Base-by-base conservation (phyloP, 2,329 filamentous ascomycete species). In the Tolypocladium tundrense region DNA sequence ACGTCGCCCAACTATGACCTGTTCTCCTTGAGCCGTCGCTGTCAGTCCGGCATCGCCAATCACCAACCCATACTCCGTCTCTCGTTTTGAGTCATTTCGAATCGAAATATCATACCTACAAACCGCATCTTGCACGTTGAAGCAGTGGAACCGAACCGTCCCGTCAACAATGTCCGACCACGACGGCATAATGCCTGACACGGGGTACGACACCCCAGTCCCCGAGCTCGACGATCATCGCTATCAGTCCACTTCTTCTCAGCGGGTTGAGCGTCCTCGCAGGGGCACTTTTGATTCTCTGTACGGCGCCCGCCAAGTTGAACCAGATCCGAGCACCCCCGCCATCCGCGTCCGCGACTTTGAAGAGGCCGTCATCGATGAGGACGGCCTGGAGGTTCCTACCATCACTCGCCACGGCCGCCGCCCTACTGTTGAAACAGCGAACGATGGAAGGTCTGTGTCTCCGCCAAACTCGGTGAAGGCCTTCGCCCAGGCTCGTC, bases 381-480 rank as follows among this genome's bases (percentile, higher is more conserved):
- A 96, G 64, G 92, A 96, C 56, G 87, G 89, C 48, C 79, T 74
- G 63, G 75, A 74, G 16, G 75, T 70, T 8, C 78, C 79, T n/a
- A 74, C 75, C 8, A 69, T 69, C 21, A 63, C 68, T 39, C 71
- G 74, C 8, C 79, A 75, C 42, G 75, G 74, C 59, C 82, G 83
- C 19, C 80, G 82, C 58, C 77, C 80, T 58, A 82, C 82, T 55
- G 75, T 87, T 57, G 80, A 79, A 39, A 83, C 82, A 1, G 72
- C 78, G 52, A 71, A 75, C 31, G 80, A 83, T 27, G 84, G 82
- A 53, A 82, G 90, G 57, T 91, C 90, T 1, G 77, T 84, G 2
- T 97, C 94, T 7, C 93, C 93, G 13, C 94, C 94, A 9, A 99
- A 97, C 72, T 99, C 94, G 0, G 91, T 99, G 55, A 96, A 97